Percentiles rank a stretch among this genome's conserved stretches.
phyloP scores from a whole-genome alignment of 495 filamentous ascomycete species.

The Xylaria acuta region DNA sequence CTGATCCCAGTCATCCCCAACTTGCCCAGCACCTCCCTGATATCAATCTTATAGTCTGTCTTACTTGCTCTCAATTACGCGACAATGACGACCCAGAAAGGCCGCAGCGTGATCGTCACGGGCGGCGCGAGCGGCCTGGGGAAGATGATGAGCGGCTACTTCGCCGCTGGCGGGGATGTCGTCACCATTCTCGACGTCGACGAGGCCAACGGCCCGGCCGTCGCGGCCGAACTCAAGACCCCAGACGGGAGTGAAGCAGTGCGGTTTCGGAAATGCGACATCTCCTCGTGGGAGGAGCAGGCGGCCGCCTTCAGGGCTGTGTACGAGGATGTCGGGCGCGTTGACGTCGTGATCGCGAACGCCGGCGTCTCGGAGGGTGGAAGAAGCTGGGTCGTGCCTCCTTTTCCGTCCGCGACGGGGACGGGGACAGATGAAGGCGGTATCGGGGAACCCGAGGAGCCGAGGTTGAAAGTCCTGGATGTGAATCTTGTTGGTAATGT shows the following conservation, averaged over 20 bases:
- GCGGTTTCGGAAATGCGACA: slow-evolving; percentile 54
- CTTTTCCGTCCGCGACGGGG: slow-evolving; percentile 12
- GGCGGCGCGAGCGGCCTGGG: slow-evolving; percentile 65
- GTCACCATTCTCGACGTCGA: slow-evolving; percentile 63
- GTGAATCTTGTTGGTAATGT: slow-evolving; percentile 57
- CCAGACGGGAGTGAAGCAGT: slow-evolving; percentile 38
- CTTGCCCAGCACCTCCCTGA: too few relatives aligned
- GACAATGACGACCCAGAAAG: background rate
- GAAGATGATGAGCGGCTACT: slow-evolving; percentile 54
- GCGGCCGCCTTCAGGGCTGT: slow-evolving; percentile 51
- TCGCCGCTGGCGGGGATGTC: slow-evolving; percentile 51
- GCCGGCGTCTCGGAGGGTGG: slow-evolving; percentile 60
- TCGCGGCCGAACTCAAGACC: slow-evolving; percentile 43
- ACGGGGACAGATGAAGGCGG: slow-evolving; percentile 36
- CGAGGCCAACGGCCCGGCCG: slow-evolving; percentile 34
- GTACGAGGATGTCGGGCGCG: slow-evolving; percentile 41
- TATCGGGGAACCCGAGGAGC: slow-evolving; percentile 47
- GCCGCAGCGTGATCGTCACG: slow-evolving; percentile 43
- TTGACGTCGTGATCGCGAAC: slow-evolving; percentile 64
- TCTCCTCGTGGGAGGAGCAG: slow-evolving; percentile 57
- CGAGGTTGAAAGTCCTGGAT: slow-evolving; percentile 50
- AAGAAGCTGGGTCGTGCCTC: slow-evolving; percentile 36
- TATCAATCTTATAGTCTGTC: too few relatives aligned
- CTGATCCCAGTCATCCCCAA: too few relatives aligned
- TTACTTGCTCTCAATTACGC: too few relatives aligned